Conservation (phyloP, 2,329 filamentous ascomycete species). For the Tolypocladium tropicale region DNA sequence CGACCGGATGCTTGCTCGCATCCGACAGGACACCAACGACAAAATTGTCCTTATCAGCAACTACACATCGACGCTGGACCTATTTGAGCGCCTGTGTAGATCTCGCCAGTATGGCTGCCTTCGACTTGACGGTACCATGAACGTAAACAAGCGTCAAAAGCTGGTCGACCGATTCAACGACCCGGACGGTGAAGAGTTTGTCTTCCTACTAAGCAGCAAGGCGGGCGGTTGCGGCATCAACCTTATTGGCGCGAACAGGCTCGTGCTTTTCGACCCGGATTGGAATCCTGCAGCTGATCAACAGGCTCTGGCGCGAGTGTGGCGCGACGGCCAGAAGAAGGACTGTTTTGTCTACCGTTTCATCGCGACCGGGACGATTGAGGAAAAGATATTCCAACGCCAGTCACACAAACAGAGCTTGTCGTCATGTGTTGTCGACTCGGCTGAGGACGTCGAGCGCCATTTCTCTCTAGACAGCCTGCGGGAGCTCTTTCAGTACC, state of each 20-base stretch:
- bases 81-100: conserved; percentile 87
- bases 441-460: conserved; percentile 90
- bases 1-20: conserved; percentile 94
- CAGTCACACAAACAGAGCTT: conserved; percentile 97
- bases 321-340: conserved; percentile 98
- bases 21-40: conserved; percentile 92
- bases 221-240: conserved; percentile 95
- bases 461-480: conserved; percentile 91
- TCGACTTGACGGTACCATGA: conserved; percentile 94
- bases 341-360: conserved; percentile 99
- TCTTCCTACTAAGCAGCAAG: conserved; percentile 94
- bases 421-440: conserved; percentile 93
- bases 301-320: conserved; percentile 91
- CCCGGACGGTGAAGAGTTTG: conserved; percentile 77
- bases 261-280: conserved; percentile 92
- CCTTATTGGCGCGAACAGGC: conserved; percentile 84
- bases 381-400: conserved; percentile 98
- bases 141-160: conserved; percentile 92
- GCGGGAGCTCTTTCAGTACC: conserved; percentile 89
- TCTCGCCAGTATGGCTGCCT: conserved; percentile 74
- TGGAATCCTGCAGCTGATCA: conserved; percentile 99
- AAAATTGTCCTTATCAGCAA: conserved; percentile 99
- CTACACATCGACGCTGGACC: conserved; percentile 90
- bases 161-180: conserved; percentile 97
- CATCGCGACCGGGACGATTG: conserved; percentile 93